Conservation (phyloP, 2,329 filamentous ascomycete genomes). For the Talaromyces piceae region DNA sequence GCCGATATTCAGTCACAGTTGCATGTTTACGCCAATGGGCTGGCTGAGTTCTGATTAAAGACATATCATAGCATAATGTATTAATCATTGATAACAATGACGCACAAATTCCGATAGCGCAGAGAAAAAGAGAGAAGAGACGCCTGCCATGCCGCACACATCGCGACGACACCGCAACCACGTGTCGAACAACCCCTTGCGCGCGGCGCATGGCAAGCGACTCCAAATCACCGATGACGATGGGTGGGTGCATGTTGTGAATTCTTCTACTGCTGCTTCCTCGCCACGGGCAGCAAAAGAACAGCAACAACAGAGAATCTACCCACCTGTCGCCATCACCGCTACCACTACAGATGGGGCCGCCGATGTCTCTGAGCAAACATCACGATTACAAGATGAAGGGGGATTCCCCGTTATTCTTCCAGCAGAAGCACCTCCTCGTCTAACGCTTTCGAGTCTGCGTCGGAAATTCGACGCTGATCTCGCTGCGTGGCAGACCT, state of each 20-base stretch:
- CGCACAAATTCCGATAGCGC: not conserved
- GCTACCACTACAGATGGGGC: conserved; percentile 8
- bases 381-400: not conserved
- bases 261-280: conserved; percentile 12
- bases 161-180: conserved; percentile 21
- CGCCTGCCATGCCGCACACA: conserved; percentile 28
- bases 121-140: no score
- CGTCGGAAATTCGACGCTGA: conserved; percentile 23
- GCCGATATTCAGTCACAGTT: no score
- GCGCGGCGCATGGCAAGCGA: conserved; percentile 21
- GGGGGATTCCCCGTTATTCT: conserved; percentile 11
- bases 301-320: no score
- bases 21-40: no score
- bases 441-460: conserved; percentile 25
- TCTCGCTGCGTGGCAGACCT: conserved; percentile 9
- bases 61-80: not conserved
- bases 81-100: not conserved
- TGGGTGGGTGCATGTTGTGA: conserved; percentile 40
- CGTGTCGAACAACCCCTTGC: not conserved
- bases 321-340: no score
- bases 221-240: conserved; percentile 31
- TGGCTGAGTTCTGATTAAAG: no score
- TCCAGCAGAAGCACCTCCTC: conserved; percentile 30
- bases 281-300: not conserved
- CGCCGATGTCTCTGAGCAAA: not conserved